A percentile compares a stretch with the other conserved stretches of the same genome.
Evolutionary conservation across 305 asterid species (phyloP).

Genomic region (Salvia sclarea): DNA sequence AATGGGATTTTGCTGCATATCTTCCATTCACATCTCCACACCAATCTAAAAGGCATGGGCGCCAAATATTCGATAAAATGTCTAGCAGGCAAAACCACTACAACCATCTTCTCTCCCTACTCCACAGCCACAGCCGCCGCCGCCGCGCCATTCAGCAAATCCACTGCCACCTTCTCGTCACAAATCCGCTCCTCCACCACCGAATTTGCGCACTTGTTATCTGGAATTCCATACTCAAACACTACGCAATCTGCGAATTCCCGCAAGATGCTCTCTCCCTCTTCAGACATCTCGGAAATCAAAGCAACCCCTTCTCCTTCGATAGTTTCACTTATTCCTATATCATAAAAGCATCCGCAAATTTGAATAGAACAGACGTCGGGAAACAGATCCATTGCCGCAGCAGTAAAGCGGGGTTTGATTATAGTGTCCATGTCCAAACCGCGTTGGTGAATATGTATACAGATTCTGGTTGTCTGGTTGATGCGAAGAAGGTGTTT

Average conservation of each 20-base stretch:
- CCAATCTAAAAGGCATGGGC: background rate
- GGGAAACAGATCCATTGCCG: slow-evolving; percentile 66
- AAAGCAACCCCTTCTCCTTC: slow-evolving; percentile 33
- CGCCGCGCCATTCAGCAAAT: slow-evolving; percentile 65
- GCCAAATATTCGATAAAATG: slow-evolving; percentile 31
- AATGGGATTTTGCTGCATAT: too few species aligned
- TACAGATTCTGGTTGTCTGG: slow-evolving; percentile 47
- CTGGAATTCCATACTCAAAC: slow-evolving; percentile 72
- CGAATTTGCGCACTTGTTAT: slow-evolving; percentile 33
- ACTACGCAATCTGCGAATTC: slow-evolving; percentile 52
- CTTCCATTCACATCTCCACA: too few species aligned
- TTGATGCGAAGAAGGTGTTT: slow-evolving; percentile 57
- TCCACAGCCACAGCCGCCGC: slow-evolving; percentile 44
- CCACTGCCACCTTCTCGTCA: slow-evolving; percentile 55
- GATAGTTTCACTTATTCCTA: slow-evolving; percentile 80
- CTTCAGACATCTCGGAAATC: slow-evolving; percentile 51
- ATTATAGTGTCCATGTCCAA: slow-evolving; percentile 55
- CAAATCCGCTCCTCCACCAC: slow-evolving; percentile 12
- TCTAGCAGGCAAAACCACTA: slow-evolving; percentile 17
- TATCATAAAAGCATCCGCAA: slow-evolving; percentile 66
- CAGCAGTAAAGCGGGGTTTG: slow-evolving; percentile 56
- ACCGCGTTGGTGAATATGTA: slow-evolving; percentile 81
- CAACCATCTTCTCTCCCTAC: slow-evolving; percentile 45
- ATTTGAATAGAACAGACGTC: slow-evolving; percentile 29
- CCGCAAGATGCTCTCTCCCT: slow-evolving; percentile 61